Evolutionary conservation across 2,329 filamentous ascomycete genomes (phyloP), one percentile per base, ranked within the genome.

Genomic region (Botrytis galanthina): DNA sequence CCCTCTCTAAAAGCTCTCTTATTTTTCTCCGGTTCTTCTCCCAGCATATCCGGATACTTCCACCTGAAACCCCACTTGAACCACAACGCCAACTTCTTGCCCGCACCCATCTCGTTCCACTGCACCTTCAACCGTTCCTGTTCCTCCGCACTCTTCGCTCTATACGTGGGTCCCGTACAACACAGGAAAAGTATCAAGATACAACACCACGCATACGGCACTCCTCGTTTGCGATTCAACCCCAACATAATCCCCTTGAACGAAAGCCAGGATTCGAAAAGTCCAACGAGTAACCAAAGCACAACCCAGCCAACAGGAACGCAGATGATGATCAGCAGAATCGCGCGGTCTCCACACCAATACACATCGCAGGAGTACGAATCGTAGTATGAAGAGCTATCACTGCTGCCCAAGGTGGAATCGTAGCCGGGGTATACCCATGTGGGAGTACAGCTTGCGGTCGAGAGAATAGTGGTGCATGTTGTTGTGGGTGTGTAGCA

Each of bases 191-290:
- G 35, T 3, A 74, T 39, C 39, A 70, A 75, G 7, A 78, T 74
- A 73, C 76, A 77, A 67, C 73, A 76, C 76, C 76, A 78, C 18
- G 75, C 67, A 66, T 77, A 78, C 3, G 77, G 75, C 5, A 75
- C 44, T 9, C 75, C 76, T 59, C 77, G 51, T 67, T 77, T 78
- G 10, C 77, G 71, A 62, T 76, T 63, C 32, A 73, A 63, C 1
- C 77, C 76, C 18, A 77, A 42, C 75, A 77, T 76, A n/a, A 78
- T 60, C 3, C 77, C 77, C 37, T 76, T 75, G 51, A 78, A 78
- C 2, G 75, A 76, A 29, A 75, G 20, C 76, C 76, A 78, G 37
- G 46, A 73, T 54, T 78, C 77, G 16, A 68, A 63, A 8, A 78
- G 57, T 3, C 76, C 77, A 48, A 76, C 37, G 32, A 75, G 9